Conservation (phyloP, 1,139 yeast genomes). For the Yamadazyma blattariae region DNA sequence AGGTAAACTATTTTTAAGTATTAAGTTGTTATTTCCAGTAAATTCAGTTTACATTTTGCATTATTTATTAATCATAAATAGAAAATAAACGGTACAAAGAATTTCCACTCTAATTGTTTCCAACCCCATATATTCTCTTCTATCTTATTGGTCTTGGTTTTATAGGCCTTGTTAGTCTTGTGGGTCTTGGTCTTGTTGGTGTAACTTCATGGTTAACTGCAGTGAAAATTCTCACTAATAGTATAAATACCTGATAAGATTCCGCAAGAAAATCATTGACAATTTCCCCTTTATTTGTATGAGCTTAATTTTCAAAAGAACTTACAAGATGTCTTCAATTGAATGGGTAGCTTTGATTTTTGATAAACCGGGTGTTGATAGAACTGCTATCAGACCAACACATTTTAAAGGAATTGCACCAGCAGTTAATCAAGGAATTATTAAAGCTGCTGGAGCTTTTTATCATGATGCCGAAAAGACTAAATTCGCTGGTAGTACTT, state of each 20-base stretch:
- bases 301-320: slow-evolving; percentile 10
- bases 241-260: no score
- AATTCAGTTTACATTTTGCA: slow-evolving; percentile 6
- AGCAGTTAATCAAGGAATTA: slow-evolving; percentile 48
- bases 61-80: slow-evolving; percentile 7
- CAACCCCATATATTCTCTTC: no score
- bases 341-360: slow-evolving; percentile 72
- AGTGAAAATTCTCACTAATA: no score
- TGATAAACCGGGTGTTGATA: slow-evolving; percentile 65
- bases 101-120: no score
- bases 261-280: no score
- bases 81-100: slow-evolving; percentile 3
- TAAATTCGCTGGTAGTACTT: slow-evolving; percentile 68
- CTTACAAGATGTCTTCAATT: slow-evolving; percentile 17
- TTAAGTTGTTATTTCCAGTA: no score
- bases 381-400: slow-evolving; percentile 51
- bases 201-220: slow-evolving; percentile 8
- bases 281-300: no score
- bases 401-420: slow-evolving; percentile 59
- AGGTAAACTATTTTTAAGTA: no score
- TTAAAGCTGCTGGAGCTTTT: slow-evolving; percentile 66
- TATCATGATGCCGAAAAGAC: slow-evolving; percentile 49
- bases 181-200: not conserved
- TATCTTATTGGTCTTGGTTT: not conserved
- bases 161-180: no score